These are phyloP conservation scores for Collybiopsis confluens DNA, from an alignment of 768 basidiomycete genomes.

Conservation along the genomic window DNA sequence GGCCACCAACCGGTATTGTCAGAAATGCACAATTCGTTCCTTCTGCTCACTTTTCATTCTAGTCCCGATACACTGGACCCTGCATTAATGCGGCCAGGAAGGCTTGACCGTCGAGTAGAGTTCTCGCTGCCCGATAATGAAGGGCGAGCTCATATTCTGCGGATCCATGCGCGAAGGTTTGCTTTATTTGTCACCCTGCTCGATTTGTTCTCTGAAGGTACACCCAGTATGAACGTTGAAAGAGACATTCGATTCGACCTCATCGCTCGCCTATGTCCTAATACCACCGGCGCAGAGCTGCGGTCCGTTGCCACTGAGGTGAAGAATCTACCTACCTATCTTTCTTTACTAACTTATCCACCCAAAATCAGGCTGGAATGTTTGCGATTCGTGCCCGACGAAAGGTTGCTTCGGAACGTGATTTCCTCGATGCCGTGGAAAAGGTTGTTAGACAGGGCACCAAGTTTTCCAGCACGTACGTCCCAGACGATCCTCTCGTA, in stretches of 20 bases:
- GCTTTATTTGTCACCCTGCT: no score
- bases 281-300: conserved; percentile 97
- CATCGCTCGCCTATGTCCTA: conserved; percentile 94
- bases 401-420: conserved; percentile 95
- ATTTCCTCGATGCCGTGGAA: conserved; percentile 97
- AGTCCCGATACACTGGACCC: conserved; percentile 99
- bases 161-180: conserved; percentile 95
- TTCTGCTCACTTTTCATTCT: neutral
- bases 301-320: conserved; percentile 97
- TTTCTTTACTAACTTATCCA: conserved; percentile 2
- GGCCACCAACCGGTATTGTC: conserved; percentile 98
- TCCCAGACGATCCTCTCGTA: conserved; percentile 17
- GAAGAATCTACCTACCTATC: conserved; percentile 11
- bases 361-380: conserved; percentile 83
- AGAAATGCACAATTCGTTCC: conserved; percentile 16
- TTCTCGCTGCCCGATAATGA: conserved; percentile 94
- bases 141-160: conserved; percentile 93
- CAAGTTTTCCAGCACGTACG: conserved; percentile 96
- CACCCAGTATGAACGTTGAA: conserved; percentile 88
- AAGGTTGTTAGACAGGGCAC: conserved; percentile 97
- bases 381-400: conserved; percentile 95
- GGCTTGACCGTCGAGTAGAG: conserved; percentile 95
- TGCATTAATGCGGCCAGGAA: conserved; percentile 90
- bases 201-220: conserved; percentile 11
- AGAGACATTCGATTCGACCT: conserved; percentile 96